These are phyloP conservation scores for Melaleuca quinquenervia DNA, from an alignment of 345 rosid species.

Conservation along the genomic window DNA sequence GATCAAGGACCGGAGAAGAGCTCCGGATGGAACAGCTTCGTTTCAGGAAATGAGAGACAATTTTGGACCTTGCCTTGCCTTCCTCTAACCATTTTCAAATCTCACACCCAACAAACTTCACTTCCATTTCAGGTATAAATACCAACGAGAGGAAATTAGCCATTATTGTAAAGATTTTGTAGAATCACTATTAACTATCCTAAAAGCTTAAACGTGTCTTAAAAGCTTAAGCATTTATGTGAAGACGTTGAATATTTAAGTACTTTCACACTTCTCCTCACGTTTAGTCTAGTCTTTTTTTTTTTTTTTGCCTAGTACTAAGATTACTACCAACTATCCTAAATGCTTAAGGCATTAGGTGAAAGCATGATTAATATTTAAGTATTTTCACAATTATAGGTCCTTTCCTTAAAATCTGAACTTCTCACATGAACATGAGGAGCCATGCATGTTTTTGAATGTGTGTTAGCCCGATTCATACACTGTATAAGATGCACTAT, in stretches of 20 bases:
- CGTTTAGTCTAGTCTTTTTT: too few relatives aligned
- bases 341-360: too few relatives aligned
- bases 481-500: neutral
- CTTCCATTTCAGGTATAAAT: neutral
- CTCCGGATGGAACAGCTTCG: neutral
- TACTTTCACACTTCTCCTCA: too few relatives aligned
- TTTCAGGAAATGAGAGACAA: neutral
- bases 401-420: neutral
- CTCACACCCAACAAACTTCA: neutral
- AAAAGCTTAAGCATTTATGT: too few relatives aligned
- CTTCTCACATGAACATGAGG: neutral
- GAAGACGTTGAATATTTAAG: too few relatives aligned
- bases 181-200: too few relatives aligned
- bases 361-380: too few relatives aligned
- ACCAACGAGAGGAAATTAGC: neutral
- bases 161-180: too few relatives aligned
- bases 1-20: neutral
- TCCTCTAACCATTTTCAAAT: neutral
- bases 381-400: too few relatives aligned
- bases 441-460: neutral
- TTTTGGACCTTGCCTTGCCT: neutral
- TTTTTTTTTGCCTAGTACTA: too few relatives aligned
- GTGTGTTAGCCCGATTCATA: neutral
- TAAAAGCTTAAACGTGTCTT: too few relatives aligned
- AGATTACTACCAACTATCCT: too few relatives aligned